Evolutionary conservation across 108 stramenopile species (phyloP).

Genomic region (Cylindrotheca closterium): DNA sequence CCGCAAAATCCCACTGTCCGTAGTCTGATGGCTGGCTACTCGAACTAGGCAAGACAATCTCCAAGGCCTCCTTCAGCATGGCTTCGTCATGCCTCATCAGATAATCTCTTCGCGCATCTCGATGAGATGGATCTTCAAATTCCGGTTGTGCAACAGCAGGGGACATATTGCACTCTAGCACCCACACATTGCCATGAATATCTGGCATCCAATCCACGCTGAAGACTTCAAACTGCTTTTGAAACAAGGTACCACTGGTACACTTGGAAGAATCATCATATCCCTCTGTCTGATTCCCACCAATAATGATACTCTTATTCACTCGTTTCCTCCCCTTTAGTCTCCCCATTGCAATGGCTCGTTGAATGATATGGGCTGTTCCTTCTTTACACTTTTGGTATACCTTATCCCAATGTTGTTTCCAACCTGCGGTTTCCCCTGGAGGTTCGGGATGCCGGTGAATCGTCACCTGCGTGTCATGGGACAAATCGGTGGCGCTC

Average conservation of each 20-base stretch:
- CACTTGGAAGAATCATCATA: not conserved
- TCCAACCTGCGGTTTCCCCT: conserved; percentile 24
- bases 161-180: conserved; percentile 46
- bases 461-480: conserved; percentile 35
- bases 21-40: not conserved
- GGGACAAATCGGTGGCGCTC: conserved; percentile 26
- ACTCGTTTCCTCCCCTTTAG: conserved; percentile 12
- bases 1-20: not conserved
- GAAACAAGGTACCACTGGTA: not conserved
- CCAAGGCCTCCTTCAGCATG: not conserved
- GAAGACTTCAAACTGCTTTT: conserved; percentile 47
- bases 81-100: not conserved
- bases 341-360: conserved; percentile 34
- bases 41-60: not conserved
- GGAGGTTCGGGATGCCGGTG: conserved; percentile 33
- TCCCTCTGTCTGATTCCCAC: not conserved
- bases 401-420: conserved; percentile 21
- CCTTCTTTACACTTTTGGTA: conserved; percentile 14
- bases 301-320: not conserved
- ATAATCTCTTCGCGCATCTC: not conserved
- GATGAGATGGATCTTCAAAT: not conserved
- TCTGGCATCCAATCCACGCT: conserved; percentile 48
- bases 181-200: conserved; percentile 23
- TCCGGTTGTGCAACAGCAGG: not conserved
- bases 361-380: conserved; percentile 16